Evolutionary conservation across 108 stramenopile genomes (phyloP), one percentile per base, ranked within the genome.

Genomic region (Mayamaea pseudoterrestris): DNA sequence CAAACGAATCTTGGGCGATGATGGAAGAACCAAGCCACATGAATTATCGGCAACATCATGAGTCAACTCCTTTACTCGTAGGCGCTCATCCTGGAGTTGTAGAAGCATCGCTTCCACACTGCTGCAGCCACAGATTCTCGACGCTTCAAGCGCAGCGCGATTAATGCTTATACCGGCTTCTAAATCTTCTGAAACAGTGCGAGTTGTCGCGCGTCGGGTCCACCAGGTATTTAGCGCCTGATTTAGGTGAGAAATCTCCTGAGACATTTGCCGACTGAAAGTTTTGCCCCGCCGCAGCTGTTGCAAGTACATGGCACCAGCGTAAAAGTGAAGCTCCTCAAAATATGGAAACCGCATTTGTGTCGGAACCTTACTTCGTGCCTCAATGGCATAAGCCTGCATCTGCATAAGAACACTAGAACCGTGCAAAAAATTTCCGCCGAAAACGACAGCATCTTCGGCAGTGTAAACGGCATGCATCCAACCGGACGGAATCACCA

Each of bases 391-490:
- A 46, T 75, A 51, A 27, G 78, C 61, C 4, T 57, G 37, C 6
- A 83, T 41, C 39, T 83, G 81, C 36, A 41, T 51, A 4, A 31
- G 23, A 13, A 77, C 67, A 25, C 67, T 76, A 4, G 60, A 20
- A 12, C 78, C 66, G 48, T 81, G 80, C 13, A 93, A 17, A 47
- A 93, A 93, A 47, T 93, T 93, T 0, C 92, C 92, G 13, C 93
- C 94, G 41, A 96, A 77, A 11, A 93, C 93, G 8, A 96, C 34
- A 13, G 72, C 62, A 48, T 93, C 88, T 17, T 55, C 48, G 1
- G 94, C 90, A 25, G 94, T 95, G 55, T 78, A 92, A 2, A 95
- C 94, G 1, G 77, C 83, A 70, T 95, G 94, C 47, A 95, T 93
- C 92, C 92, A 95, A 27, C 86, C 94, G 6, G 77, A 57, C 13